These are phyloP conservation scores for Termitomyces sp. DNA, from an alignment of 1,284 basidiomycete species.

Conservation along the genomic window DNA sequence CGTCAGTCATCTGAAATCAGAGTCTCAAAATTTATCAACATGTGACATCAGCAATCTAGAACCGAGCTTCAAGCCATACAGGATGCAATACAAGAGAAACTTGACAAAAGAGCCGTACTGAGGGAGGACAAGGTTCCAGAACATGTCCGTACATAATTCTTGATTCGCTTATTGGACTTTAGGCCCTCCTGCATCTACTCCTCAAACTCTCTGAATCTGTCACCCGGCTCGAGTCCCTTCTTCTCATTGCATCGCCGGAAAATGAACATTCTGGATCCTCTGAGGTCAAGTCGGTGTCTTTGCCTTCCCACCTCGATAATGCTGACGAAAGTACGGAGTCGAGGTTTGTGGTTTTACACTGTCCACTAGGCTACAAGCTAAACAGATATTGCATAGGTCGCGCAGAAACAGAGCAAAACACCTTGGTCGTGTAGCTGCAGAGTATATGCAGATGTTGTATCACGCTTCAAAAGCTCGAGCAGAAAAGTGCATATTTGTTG, in stretches of 20 bases:
- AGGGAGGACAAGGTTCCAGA: slow-evolving; percentile 75
- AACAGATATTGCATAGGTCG: slow-evolving; percentile 33
- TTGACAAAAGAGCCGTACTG: slow-evolving; percentile 67
- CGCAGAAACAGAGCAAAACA: slow-evolving; percentile 75
- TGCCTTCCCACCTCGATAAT: slow-evolving; percentile 23
- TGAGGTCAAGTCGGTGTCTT: slow-evolving; percentile 28
- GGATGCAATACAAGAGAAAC: slow-evolving; percentile 69
- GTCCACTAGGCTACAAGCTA: background rate
- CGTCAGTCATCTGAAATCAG: slow-evolving; percentile 31
- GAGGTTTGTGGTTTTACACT: slow-evolving; percentile 30
- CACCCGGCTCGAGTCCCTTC: slow-evolving; percentile 74
- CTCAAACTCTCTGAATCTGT: slow-evolving; percentile 88
- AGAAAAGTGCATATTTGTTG: slow-evolving; percentile 73
- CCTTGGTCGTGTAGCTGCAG: slow-evolving; percentile 78
- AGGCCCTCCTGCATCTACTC: slow-evolving; percentile 80
- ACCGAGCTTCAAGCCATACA: slow-evolving; percentile 62
- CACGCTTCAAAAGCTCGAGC: slow-evolving; percentile 77
- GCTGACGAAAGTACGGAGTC: slow-evolving; percentile 32
- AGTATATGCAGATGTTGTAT: slow-evolving; percentile 92
- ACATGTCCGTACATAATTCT: background rate
- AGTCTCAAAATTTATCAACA: background rate
- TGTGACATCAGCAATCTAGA: slow-evolving; percentile 52
- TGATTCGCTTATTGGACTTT: slow-evolving; percentile 6
- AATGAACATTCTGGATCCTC: slow-evolving; percentile 34
- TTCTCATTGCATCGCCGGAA: slow-evolving; percentile 57